A percentile compares a stretch with the other conserved stretches of the same genome.
phyloP scores from a whole-genome alignment of 495 filamentous ascomycete genomes.

The Tuber umbilicatum region DNA sequence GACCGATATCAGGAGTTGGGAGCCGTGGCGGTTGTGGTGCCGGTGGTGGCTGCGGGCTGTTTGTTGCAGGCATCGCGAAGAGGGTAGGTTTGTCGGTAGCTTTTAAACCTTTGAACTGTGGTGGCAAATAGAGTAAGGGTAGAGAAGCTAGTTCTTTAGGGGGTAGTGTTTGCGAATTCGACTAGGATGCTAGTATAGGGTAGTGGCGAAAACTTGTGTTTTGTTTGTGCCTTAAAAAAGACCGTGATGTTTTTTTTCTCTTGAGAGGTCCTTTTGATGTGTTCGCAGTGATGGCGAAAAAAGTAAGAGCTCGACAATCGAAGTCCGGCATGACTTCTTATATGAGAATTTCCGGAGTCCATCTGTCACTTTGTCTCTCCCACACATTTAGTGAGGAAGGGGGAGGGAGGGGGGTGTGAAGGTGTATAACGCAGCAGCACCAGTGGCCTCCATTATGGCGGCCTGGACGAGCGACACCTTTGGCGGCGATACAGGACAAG shows the following conservation, averaged over 20 bases:
- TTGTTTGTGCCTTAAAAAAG: neutral
- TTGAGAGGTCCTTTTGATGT: neutral
- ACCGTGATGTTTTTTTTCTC: neutral
- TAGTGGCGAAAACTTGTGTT: neutral
- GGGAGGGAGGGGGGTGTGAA: neutral
- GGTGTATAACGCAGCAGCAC: neutral
- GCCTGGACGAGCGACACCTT: neutral
- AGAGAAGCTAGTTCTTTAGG: neutral
- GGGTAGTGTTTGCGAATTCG: neutral
- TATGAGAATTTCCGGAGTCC: neutral
- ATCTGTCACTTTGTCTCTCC: neutral
- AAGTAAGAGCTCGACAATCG: neutral
- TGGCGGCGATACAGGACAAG: neutral
- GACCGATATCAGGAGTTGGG: neutral
- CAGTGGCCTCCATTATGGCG: neutral
- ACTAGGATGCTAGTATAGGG: neutral
- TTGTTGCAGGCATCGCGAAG: neutral
- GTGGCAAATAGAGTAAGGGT: neutral
- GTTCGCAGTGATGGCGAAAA: constrained; percentile 4
- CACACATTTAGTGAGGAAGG: neutral
- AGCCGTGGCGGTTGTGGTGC: neutral
- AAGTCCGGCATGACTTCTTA: neutral
- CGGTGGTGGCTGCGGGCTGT: neutral
- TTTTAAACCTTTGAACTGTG: neutral
- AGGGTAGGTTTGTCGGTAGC: neutral